Evolutionary conservation across 1,139 yeast species (phyloP).

Genomic region (Suhomyces bokatorum): DNA sequence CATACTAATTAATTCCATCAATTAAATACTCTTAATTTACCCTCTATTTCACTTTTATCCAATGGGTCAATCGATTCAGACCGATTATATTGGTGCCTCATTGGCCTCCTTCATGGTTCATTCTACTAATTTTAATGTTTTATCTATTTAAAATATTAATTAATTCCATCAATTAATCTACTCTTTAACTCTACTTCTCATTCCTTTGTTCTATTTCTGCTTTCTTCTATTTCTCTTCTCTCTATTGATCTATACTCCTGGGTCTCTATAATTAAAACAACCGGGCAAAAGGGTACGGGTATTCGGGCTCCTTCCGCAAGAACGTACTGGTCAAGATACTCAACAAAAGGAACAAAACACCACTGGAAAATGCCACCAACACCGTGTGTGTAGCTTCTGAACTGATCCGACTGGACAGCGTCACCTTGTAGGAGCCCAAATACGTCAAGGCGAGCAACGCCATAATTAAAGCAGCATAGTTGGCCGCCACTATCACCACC

Average conservation of each 20-base stretch:
- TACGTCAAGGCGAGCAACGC: conserved; percentile 40
- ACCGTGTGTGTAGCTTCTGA: conserved; percentile 20
- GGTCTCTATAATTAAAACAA: not conserved
- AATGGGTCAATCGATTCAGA: too few relatives aligned
- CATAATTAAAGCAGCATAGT: conserved; percentile 48
- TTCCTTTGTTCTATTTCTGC: not conserved
- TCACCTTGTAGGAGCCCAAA: conserved; percentile 34
- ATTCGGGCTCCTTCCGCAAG: conserved; percentile 41
- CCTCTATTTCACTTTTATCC: too few relatives aligned
- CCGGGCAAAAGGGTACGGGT: conserved; percentile 34
- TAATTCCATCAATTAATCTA: too few relatives aligned
- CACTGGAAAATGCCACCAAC: conserved; percentile 22
- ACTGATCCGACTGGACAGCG: conserved; percentile 21
- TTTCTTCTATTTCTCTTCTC: not conserved
- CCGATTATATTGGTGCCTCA: too few relatives aligned
- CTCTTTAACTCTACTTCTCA: too few relatives aligned
- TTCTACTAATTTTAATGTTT: too few relatives aligned
- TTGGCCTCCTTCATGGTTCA: too few relatives aligned
- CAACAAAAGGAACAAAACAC: conserved; percentile 31
- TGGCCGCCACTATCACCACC: conserved; percentile 48
- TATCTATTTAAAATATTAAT: too few relatives aligned
- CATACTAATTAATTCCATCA: too few relatives aligned
- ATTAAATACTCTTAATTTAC: too few relatives aligned
- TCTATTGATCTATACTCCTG: not conserved
- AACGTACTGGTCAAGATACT: conserved; percentile 43